These are phyloP conservation scores for Athelia psychrophila DNA, from an alignment of 1,284 basidiomycete genomes.

Conservation along the genomic window DNA sequence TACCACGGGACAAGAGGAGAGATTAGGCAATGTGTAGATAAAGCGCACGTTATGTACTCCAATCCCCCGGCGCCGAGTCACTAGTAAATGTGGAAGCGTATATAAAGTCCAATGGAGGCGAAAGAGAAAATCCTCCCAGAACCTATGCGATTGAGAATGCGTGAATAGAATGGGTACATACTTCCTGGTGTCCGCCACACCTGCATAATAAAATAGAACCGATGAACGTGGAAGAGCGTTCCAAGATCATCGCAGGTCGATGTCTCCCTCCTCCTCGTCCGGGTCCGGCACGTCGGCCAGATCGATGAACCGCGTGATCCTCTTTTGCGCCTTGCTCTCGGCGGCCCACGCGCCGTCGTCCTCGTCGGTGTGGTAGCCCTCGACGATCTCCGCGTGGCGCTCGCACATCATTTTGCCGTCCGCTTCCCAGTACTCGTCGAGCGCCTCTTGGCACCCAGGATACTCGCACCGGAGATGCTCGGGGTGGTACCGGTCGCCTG, in stretches of 20 bases:
- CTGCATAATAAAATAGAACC: not conserved
- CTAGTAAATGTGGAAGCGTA: not conserved
- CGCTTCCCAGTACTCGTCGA: conserved; percentile 85
- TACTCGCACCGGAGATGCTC: conserved; percentile 78
- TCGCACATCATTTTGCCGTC: conserved; percentile 83
- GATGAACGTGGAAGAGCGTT: not conserved
- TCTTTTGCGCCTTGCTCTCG: conserved; percentile 53
- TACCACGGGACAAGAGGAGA: not conserved
- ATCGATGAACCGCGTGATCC: conserved; percentile 66
- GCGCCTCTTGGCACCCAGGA: conserved; percentile 53
- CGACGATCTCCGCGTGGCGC: conserved; percentile 50
- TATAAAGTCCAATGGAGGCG: not conserved
- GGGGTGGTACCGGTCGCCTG: conserved; percentile 79
- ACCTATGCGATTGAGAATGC: not conserved
- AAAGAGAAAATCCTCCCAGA: too few relatives aligned
- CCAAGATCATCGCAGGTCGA: not conserved
- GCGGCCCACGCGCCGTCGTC: conserved; percentile 27
- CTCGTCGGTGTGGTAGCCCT: conserved; percentile 17
- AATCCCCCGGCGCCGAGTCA: not conserved
- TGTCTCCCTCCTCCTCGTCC: not conserved
- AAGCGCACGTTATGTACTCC: conserved; percentile 1
- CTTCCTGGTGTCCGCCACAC: not conserved
- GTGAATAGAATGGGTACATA: not conserved
- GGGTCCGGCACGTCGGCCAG: conserved; percentile 24
- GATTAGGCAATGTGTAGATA: not conserved